A percentile compares a stretch with the other conserved stretches of the same genome.
phyloP scores from a whole-genome alignment of 2,329 filamentous ascomycete genomes.

The Colletotrichum sp. region DNA sequence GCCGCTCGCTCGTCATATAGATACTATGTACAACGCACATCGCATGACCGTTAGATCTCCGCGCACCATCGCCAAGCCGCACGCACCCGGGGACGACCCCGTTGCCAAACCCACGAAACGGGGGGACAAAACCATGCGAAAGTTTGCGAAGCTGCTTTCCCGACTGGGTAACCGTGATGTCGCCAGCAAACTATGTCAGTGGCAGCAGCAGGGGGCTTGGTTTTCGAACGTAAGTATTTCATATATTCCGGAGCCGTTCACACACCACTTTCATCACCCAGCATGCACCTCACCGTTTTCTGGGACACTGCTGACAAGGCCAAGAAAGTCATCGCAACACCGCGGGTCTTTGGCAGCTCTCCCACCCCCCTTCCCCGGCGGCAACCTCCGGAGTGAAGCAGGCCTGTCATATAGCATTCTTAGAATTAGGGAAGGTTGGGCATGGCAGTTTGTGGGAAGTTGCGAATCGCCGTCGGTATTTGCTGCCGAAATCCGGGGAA shows the following conservation, averaged over 20 bases:
- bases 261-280: not conserved
- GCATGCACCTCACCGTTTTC: not conserved
- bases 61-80: not conserved
- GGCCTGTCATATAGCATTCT: not conserved
- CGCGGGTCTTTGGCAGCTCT: not conserved
- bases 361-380: not conserved
- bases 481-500: not conserved
- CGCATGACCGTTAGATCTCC: not conserved
- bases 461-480: not conserved
- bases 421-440: not conserved
- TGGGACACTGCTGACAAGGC: not conserved
- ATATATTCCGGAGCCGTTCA: not conserved
- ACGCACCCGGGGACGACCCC: not conserved
- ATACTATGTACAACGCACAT: not conserved
- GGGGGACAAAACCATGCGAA: not conserved
- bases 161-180: not conserved
- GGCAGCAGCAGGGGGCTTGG: not conserved
- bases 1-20: not conserved
- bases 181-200: not conserved
- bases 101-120: not conserved
- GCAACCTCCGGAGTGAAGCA: not conserved
- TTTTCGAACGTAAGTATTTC: not conserved
- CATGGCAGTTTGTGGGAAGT: not conserved
- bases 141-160: not conserved
- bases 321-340: not conserved